These are phyloP conservation scores for Saccharomycopsis fibuligera DNA, from an alignment of 805 yeast genomes.

Conservation along the genomic window DNA sequence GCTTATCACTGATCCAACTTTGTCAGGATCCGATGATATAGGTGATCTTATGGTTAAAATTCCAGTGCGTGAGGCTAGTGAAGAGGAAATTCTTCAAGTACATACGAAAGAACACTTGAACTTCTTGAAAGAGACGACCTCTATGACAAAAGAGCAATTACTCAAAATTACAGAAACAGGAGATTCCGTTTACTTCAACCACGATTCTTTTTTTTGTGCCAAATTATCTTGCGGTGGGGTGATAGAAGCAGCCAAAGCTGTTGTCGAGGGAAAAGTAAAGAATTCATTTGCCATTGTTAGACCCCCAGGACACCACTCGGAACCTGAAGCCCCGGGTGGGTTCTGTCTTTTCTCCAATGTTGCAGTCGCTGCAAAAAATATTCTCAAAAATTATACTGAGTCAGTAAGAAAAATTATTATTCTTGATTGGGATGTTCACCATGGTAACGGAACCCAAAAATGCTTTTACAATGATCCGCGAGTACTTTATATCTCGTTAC, in stretches of 20 bases:
- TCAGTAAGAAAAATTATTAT: conserved; percentile 77
- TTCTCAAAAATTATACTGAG: conserved; percentile 79
- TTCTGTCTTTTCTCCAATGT: conserved; percentile 94
- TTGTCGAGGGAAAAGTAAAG: conserved; percentile 85
- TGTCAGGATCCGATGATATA: conserved; percentile 64
- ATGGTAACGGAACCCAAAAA: conserved; percentile 97
- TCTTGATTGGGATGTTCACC: conserved; percentile 98
- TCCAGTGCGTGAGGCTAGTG: conserved; percentile 83
- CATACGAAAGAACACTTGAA: conserved; percentile 78
- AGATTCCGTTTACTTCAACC: conserved; percentile 91
- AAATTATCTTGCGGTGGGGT: conserved; percentile 94
- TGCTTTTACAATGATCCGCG: conserved; percentile 85
- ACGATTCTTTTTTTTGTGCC: conserved; percentile 82
- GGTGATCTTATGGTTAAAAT: conserved; percentile 85
- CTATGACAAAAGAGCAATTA: conserved; percentile 71
- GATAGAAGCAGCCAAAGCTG: conserved; percentile 93
- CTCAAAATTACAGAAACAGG: conserved; percentile 82
- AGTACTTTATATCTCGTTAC: conserved; percentile 85
- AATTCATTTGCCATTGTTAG: conserved; percentile 92
- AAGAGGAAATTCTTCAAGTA: conserved; percentile 79
- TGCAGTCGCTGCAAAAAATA: conserved; percentile 90
- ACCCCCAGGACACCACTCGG: conserved; percentile 99
- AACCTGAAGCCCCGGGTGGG: conserved; percentile 95
- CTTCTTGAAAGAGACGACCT: conserved; percentile 66
- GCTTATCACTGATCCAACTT: conserved; percentile 68